Evolutionary conservation across 2,329 filamentous ascomycete genomes (phyloP).

Genomic region (Lachnellula subtilissima): DNA sequence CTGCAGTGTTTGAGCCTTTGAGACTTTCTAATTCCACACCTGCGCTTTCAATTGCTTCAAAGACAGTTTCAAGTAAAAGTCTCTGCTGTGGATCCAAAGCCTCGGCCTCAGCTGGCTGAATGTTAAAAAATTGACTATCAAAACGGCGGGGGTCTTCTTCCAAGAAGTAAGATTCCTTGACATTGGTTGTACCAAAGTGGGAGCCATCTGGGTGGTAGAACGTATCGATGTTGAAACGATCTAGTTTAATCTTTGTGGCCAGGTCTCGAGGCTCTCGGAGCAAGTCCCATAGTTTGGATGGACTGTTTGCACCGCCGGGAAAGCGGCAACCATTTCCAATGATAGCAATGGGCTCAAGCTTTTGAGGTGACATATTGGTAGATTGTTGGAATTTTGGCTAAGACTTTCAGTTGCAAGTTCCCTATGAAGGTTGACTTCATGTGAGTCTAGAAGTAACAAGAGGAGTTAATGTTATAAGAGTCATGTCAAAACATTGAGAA

Average conservation of each 20-base stretch:
- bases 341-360: slow-evolving; percentile 28
- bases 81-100: slow-evolving; percentile 24
- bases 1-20: slow-evolving; percentile 17
- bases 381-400: background rate
- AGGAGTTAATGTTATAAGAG: background rate
- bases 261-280: slow-evolving; percentile 41
- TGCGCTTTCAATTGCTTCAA: slow-evolving; percentile 26
- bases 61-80: slow-evolving; percentile 26
- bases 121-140: slow-evolving; percentile 35
- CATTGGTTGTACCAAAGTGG: slow-evolving; percentile 25
- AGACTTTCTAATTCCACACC: slow-evolving; percentile 18
- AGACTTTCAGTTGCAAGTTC: background rate
- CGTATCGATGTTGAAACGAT: slow-evolving; percentile 44
- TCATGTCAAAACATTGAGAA: too few relatives aligned
- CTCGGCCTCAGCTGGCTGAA: slow-evolving; percentile 24
- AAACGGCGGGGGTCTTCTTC: slow-evolving; percentile 33
- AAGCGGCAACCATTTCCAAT: slow-evolving; percentile 37
- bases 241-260: slow-evolving; percentile 35
- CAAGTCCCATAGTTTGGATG: slow-evolving; percentile 46
- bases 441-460: background rate
- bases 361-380: background rate
- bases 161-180: slow-evolving; percentile 29
- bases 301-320: slow-evolving; percentile 36
- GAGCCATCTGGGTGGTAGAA: slow-evolving; percentile 49
- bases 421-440: background rate